A percentile compares a stretch with the other conserved stretches of the same genome.
Evolutionary conservation across 2,329 filamentous ascomycete genomes (phyloP).

Genomic region (Aaosphaeria arxii): DNA sequence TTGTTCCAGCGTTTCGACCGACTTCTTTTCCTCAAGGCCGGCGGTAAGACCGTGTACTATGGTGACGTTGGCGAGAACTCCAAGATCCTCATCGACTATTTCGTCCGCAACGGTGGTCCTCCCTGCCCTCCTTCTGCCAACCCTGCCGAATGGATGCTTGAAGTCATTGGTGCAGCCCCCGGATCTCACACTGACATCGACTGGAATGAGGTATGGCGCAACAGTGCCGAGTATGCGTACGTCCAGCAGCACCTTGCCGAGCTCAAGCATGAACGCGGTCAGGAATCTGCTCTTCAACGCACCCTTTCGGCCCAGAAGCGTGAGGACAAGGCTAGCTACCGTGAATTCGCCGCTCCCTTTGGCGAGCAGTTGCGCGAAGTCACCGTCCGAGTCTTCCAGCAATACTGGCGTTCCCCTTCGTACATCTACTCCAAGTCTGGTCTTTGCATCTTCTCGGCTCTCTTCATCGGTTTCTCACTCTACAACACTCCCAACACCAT

Average conservation of each 20-base stretch:
- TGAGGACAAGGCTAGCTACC: constrained; percentile 56
- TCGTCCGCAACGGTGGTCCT: constrained; percentile 67
- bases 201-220: constrained; percentile 50
- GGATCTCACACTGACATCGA: constrained; percentile 50
- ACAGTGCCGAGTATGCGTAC: constrained; percentile 45
- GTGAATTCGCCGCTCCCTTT: constrained; percentile 81
- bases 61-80: constrained; percentile 74
- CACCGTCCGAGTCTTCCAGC: constrained; percentile 74
- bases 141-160: constrained; percentile 78
- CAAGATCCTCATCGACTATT: constrained; percentile 67
- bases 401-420: constrained; percentile 86
- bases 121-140: constrained; percentile 68
- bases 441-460: constrained; percentile 62
- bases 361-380: constrained; percentile 64
- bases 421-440: constrained; percentile 83
- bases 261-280: constrained; percentile 41
- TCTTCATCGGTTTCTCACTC: constrained; percentile 84
- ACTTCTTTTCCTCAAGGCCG: constrained; percentile 72
- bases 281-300: constrained; percentile 29
- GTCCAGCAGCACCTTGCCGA: constrained; percentile 46
- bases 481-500: constrained; percentile 68
- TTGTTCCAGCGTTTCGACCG: constrained; percentile 89
- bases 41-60: constrained; percentile 78
- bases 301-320: constrained; percentile 40
- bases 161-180: constrained; percentile 53